Evolutionary conservation across 1,284 basidiomycete genomes (phyloP).

Genomic region (Rhodofomes roseus): DNA sequence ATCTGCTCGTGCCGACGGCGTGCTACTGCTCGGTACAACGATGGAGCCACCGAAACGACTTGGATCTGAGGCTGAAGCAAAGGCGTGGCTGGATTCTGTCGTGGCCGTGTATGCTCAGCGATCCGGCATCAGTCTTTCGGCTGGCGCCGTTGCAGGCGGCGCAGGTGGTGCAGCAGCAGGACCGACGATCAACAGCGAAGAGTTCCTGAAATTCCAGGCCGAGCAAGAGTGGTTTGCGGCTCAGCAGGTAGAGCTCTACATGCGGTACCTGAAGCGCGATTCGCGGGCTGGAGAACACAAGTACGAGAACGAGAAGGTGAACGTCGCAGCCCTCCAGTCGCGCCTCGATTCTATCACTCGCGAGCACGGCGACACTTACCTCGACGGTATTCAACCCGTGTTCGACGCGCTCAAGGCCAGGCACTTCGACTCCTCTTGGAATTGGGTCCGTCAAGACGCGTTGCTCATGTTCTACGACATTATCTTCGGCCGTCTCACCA

Average conservation of each 20-base stretch:
- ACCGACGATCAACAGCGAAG: conserved; percentile 94
- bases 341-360: conserved; percentile 84
- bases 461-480: conserved; percentile 97
- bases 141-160: conserved; percentile 58
- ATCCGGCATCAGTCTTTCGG: conserved; percentile 81
- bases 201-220: conserved; percentile 93
- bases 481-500: conserved; percentile 90
- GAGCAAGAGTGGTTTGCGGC: conserved; percentile 92
- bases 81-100: conserved; percentile 88
- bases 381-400: conserved; percentile 91
- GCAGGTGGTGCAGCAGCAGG: conserved; percentile 67
- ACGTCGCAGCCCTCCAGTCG: conserved; percentile 71
- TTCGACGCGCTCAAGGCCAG: conserved; percentile 96
- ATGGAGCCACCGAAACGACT: conserved; percentile 95
- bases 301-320: conserved; percentile 83
- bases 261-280: conserved; percentile 94
- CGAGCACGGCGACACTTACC: conserved; percentile 91
- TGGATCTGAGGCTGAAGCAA: conserved; percentile 88
- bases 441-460: conserved; percentile 97
- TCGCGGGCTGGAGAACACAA: conserved; percentile 89
- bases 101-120: conserved; percentile 85
- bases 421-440: conserved; percentile 98
- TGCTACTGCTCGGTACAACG: conserved; percentile 88
- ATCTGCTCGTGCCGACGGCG: conserved; percentile 82
- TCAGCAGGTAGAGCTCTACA: conserved; percentile 93